Percentiles rank a stretch among this genome's conserved stretches.
These are phyloP conservation scores for Podospora pseudoanserina DNA, from an alignment of 495 filamentous ascomycete genomes.

Conservation along the genomic window DNA sequence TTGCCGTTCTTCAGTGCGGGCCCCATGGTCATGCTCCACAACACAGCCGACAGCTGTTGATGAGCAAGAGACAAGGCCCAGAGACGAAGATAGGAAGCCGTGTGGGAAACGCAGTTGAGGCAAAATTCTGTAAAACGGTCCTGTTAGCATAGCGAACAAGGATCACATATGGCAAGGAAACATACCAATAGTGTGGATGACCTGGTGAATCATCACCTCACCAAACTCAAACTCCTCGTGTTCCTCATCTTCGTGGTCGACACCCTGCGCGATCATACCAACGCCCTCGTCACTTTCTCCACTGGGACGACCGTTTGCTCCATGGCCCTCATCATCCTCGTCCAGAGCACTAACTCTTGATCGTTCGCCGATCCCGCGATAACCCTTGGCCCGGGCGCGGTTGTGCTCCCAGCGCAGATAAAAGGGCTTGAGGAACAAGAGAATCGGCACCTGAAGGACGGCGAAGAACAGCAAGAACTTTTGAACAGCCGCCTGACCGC, in stretches of 20 bases:
- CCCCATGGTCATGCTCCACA: conserved; percentile 93
- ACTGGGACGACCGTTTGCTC: conserved; percentile 56
- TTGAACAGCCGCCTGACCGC: conserved; percentile 72
- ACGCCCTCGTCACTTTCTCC: conserved; percentile 76
- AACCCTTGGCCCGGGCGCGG: conserved; percentile 77
- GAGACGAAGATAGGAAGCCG: conserved; percentile 95
- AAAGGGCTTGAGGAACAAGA: conserved; percentile 93
- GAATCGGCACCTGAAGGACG: conserved; percentile 77
- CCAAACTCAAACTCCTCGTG: conserved; percentile 96
- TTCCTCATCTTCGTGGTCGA: conserved; percentile 64
- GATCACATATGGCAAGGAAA: background rate
- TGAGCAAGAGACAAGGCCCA: conserved; percentile 97
- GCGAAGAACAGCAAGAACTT: conserved; percentile 77
- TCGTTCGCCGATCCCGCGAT: conserved; percentile 85
- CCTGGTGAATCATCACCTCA: conserved; percentile 97
- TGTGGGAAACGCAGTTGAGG: conserved; percentile 98
- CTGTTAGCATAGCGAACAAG: conserved; percentile 11
- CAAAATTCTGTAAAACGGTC: conserved; percentile 70
- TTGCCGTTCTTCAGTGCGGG: conserved; percentile 60
- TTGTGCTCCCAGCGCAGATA: conserved; percentile 93
- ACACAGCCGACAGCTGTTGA: conserved; percentile 92
- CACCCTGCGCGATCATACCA: conserved; percentile 82
- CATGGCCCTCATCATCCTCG: conserved; percentile 69
- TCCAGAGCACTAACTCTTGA: conserved; percentile 82
- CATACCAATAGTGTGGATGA: conserved; percentile 96